Conservation (phyloP, 2,329 filamentous ascomycete species). For the Fusarium sublunatum region DNA sequence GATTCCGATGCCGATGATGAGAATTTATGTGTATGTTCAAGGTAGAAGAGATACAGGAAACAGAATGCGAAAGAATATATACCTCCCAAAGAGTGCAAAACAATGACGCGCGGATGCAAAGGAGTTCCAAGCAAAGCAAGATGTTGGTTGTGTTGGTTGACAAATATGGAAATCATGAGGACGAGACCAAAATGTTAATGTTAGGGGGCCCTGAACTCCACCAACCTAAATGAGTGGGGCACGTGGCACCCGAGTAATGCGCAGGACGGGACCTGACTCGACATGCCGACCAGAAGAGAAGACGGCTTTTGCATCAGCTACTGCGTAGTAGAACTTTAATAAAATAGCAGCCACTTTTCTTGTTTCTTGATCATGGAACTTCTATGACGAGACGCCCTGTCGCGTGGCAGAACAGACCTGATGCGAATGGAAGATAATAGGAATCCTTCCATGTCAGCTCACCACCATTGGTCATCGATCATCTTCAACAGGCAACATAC, state of each 20-base stretch:
- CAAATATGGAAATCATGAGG: conserved; percentile 29
- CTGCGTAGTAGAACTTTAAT: too few relatives aligned
- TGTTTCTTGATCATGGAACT: too few relatives aligned
- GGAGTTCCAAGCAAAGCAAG: conserved; percentile 13
- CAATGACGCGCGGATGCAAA: conserved; percentile 2
- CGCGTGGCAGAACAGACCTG: too few relatives aligned
- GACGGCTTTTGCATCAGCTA: background rate
- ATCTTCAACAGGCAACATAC: background rate
- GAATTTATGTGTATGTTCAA: background rate
- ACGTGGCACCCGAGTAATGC: background rate
- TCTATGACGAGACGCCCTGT: too few relatives aligned
- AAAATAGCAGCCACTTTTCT: too few relatives aligned
- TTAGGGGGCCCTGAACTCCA: conserved; percentile 19
- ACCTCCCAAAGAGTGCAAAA: conserved; percentile 8
- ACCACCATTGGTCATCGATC: background rate
- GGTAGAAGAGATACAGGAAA: background rate
- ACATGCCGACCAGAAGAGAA: background rate
- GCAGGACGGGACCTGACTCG: conserved; percentile 1
- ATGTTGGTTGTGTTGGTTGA: conserved; percentile 6
- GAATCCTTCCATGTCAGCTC: background rate
- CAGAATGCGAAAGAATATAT: conserved; percentile 11
- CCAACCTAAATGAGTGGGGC: conserved; percentile 9
- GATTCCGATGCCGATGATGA: background rate
- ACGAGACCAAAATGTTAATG: conserved; percentile 15
- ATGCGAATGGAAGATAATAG: too few relatives aligned